phyloP scores from a whole-genome alignment of 1,284 basidiomycete genomes.

The Rhodotorula sp. region DNA sequence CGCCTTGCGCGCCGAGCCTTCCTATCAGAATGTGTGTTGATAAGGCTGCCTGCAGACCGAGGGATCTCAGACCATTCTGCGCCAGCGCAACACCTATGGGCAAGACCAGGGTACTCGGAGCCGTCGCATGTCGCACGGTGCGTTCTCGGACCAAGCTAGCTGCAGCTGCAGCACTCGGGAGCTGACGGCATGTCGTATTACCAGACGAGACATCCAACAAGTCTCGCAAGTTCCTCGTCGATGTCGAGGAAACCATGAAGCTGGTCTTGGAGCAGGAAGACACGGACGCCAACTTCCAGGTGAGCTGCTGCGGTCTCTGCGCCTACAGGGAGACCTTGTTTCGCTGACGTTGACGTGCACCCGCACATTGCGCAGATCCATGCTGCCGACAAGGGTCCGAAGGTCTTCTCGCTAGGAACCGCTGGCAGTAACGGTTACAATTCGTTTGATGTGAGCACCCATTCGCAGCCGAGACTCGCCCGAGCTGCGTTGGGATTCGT shows the following conservation, averaged over 20 bases:
- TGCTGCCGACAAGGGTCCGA: conserved; percentile 93
- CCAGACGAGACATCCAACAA: conserved; percentile 54
- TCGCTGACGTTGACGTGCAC: not conserved
- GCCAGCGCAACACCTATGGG: conserved; percentile 29
- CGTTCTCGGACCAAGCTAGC: no score
- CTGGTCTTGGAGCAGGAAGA: conserved; percentile 97
- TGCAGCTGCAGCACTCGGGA: no score
- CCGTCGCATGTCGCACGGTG: conserved; percentile 40
- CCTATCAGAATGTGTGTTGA: not conserved
- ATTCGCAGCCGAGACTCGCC: not conserved
- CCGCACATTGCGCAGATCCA: conserved; percentile 66
- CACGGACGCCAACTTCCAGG: conserved; percentile 85
- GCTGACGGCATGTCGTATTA: not conserved
- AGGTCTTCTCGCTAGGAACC: conserved; percentile 91
- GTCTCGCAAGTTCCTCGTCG: conserved; percentile 82
- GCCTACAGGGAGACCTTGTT: not conserved
- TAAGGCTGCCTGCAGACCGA: conserved; percentile 11
- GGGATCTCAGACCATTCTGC: conserved; percentile 26
- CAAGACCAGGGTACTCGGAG: conserved; percentile 14
- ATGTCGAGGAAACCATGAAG: conserved; percentile 98
- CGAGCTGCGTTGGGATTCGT: not conserved
- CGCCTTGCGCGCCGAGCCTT: not conserved
- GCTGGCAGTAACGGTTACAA: conserved; percentile 97
- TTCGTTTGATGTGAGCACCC: conserved; percentile 76
- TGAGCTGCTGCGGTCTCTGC: conserved; percentile 36